phyloP scores from a whole-genome alignment of 352 stramenopile species.

The Achlya hypogyna region DNA sequence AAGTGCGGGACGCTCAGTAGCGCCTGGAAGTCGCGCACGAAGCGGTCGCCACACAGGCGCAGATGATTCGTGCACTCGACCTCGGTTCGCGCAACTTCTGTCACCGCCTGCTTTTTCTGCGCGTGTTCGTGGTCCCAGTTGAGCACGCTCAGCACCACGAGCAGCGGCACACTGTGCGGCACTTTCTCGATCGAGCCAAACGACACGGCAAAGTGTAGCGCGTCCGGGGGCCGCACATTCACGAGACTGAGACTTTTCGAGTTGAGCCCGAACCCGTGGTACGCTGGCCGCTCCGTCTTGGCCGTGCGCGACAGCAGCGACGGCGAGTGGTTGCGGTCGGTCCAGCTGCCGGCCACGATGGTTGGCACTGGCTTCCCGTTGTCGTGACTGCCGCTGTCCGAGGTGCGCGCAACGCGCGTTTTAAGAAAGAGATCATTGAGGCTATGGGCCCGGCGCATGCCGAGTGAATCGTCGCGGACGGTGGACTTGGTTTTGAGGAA shows the following conservation, averaged over 20 bases:
- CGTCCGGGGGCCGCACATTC: conserved; percentile 46
- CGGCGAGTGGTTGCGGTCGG: neutral
- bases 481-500: neutral
- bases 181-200: conserved; percentile 67
- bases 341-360: conserved; percentile 13
- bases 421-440: neutral
- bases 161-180: conserved; percentile 44
- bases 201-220: conserved; percentile 64
- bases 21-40: conserved; percentile 65
- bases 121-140: conserved; percentile 29
- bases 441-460: conserved; percentile 3
- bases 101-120: neutral
- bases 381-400: neutral
- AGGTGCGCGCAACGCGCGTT: neutral
- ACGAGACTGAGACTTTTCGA: conserved; percentile 39
- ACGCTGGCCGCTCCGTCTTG: neutral
- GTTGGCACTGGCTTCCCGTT: neutral
- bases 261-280: neutral
- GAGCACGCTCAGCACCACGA: conserved; percentile 50
- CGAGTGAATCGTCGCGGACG: neutral
- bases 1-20: conserved; percentile 54
- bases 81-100: conserved; percentile 57
- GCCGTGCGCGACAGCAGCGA: neutral
- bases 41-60: conserved; percentile 63
- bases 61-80: conserved; percentile 59